A percentile compares a stretch with the other conserved stretches of the same genome.
Evolutionary conservation across 192 early-diverging fungal species (phyloP).

Genomic region (Pecoramyces ruminantium): DNA sequence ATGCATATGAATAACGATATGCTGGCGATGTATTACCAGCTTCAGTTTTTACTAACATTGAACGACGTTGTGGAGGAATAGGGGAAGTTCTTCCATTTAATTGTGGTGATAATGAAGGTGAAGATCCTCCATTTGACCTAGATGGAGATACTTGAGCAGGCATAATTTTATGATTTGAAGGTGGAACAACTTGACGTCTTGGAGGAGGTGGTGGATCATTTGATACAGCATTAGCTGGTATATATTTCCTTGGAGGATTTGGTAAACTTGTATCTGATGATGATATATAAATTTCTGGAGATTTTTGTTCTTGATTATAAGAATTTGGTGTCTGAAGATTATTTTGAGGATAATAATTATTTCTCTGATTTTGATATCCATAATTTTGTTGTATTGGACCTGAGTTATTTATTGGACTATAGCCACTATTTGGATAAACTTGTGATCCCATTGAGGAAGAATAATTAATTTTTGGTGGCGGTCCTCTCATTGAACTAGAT

Average conservation of each 20-base stretch:
- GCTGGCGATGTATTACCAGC: not conserved
- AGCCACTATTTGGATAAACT: too few relatives aligned
- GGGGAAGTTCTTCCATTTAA: not conserved
- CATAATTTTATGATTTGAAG: not conserved
- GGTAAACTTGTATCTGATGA: not conserved
- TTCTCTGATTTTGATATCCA: not conserved
- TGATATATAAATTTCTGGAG: not conserved
- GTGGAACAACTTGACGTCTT: not conserved
- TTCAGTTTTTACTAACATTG: not conserved
- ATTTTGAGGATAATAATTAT: too few relatives aligned
- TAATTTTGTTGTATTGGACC: not conserved
- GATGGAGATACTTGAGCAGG: not conserved
- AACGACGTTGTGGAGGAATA: not conserved
- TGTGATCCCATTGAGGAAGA: too few relatives aligned
- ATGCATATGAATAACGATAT: not conserved
- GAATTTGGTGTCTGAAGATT: too few relatives aligned
- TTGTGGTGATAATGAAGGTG: not conserved
- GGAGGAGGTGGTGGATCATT: not conserved
- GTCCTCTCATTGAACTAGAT: too few relatives aligned
- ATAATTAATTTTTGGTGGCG: too few relatives aligned
- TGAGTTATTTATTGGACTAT: not conserved
- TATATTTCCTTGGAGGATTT: not conserved
- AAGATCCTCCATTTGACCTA: not conserved
- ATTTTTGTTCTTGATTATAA: not conserved
- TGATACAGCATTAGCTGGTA: not conserved